These are phyloP conservation scores for Leucocoprinus leucothites DNA, from an alignment of 768 basidiomycete species.

Conservation along the genomic window DNA sequence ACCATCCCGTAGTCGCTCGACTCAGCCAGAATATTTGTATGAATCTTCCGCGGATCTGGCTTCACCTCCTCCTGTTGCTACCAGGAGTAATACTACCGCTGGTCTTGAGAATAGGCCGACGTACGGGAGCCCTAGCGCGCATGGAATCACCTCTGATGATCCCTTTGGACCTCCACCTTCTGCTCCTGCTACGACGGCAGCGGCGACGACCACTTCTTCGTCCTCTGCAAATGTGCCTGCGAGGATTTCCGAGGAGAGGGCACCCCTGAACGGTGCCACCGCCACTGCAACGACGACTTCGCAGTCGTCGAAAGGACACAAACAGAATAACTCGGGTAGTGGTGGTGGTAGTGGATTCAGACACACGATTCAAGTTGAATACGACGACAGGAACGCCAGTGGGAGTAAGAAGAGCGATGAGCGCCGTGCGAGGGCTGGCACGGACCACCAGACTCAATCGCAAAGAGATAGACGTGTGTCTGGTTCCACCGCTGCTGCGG, in stretches of 20 bases:
- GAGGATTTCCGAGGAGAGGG: conserved; percentile 16
- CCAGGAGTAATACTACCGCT: conserved; percentile 21
- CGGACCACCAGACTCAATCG: conserved; percentile 15
- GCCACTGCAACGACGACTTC: neutral
- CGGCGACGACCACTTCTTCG: conserved; percentile 14
- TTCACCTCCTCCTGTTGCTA: conserved; percentile 21
- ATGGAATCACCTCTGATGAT: conserved; percentile 59
- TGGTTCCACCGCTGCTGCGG: conserved; percentile 18
- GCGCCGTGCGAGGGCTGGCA: conserved; percentile 6
- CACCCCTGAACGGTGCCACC: conserved; percentile 3
- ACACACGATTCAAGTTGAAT: conserved; percentile 97
- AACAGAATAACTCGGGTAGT: conserved; percentile 37
- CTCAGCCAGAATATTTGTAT: conserved; percentile 74
- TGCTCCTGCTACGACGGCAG: conserved; percentile 20
- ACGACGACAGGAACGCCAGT: conserved; percentile 55
- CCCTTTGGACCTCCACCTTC: conserved; percentile 57
- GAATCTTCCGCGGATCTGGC: conserved; percentile 67
- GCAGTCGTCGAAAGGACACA: conserved; percentile 36
- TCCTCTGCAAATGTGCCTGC: no score
- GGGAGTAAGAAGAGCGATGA: conserved; percentile 30
- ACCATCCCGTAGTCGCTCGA: conserved; percentile 48
- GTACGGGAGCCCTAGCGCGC: conserved; percentile 32
- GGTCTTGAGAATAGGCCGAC: conserved; percentile 14
- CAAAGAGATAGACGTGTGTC: conserved; percentile 24
- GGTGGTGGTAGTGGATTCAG: conserved; percentile 48